Base-by-base conservation (phyloP, 306 rosid genomes). In the Sphenostylis stenocarpa region DNA sequence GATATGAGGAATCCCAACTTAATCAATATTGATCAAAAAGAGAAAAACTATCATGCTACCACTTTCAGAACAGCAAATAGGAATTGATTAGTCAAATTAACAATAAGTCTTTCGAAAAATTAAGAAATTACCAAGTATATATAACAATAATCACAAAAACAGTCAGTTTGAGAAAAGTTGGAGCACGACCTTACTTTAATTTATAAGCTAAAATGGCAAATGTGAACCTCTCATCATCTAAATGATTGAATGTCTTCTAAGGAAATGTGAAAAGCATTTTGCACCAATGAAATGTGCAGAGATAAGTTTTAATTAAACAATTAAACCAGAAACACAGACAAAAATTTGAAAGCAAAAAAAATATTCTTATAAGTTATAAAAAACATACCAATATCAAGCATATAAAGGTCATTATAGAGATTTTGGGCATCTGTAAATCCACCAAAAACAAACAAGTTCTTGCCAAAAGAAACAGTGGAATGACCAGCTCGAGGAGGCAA, bases 401-500 rank as follows among this genome's bases (percentile, higher is more conserved):
- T 80, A 80, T 87, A 85, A 23, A 96, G 89, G 85, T 96, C 99
- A 67, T 85, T 89, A 85, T 90, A 92, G 17, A 96, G 87, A 83
- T 91, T 92, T 89, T 89, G 99, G 26, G 97, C 92, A 34, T 96
- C 98, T 9, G 99, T 89, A 72, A 96, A 96, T 77, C 99, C 99
- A 73, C 99, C 99, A 52, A 96, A 96, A 58, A 96, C 97, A 83
- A 92, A 91, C 88, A 96, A 85, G 84, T 82, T 86, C 85, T 83
- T 96, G 80, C 94, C 98, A 70, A 92, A 91, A 71, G 96, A 80
- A 85, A 92, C 92, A 15, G 99, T 86, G 15, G 94, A 87, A 78
- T 96, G 99, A 84, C 99, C 99, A 60, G 97, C 99, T 77, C 98
- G 97, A 53, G 98, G 96, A 16, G 96, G 79, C 82, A 96, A 82